Percentiles rank a stretch among this genome's conserved stretches.
phyloP scores from a whole-genome alignment of 495 filamentous ascomycete genomes.

The Cetradonia linearis region DNA sequence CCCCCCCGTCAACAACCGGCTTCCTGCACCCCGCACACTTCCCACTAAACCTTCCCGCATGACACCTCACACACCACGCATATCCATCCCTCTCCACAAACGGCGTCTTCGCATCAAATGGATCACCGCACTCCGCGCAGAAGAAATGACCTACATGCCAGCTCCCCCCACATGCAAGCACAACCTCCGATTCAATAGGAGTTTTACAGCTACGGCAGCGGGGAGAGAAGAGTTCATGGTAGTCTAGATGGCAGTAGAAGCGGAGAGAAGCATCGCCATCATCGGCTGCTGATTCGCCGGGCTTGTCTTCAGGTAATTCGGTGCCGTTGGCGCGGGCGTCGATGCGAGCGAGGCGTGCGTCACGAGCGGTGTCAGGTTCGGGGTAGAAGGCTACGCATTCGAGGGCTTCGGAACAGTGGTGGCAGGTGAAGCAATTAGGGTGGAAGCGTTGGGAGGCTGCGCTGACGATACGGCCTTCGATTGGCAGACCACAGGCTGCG shows the following conservation, averaged over 20 bases:
- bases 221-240: constrained; percentile 87
- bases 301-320: constrained; percentile 46
- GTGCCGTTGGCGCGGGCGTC: constrained; percentile 44
- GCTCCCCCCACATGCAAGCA: constrained; percentile 83
- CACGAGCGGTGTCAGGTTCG: constrained; percentile 63
- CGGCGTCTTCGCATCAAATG: constrained; percentile 69
- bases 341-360: constrained; percentile 61
- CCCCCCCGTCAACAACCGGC: constrained; percentile 76
- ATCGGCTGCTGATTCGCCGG: constrained; percentile 50
- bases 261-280: constrained; percentile 59
- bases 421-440: constrained; percentile 85
- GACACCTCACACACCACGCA: constrained; percentile 91
- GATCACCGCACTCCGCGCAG: constrained; percentile 97
- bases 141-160: constrained; percentile 99
- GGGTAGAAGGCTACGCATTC: constrained; percentile 95
- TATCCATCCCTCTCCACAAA: constrained; percentile 99
- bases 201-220: constrained; percentile 95
- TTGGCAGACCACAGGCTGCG: constrained; percentile 69
- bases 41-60: constrained; percentile 78
- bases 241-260: constrained; percentile 97
- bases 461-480: constrained; percentile 82
- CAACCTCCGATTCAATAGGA: constrained; percentile 93
- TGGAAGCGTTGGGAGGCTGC: constrained; percentile 78
- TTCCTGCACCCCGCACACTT: constrained; percentile 79
- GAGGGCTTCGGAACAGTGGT: constrained; percentile 74